A percentile compares a stretch with the other conserved stretches of the same genome.
Evolutionary conservation across 495 filamentous ascomycete species (phyloP).

Genomic region (Elasticomyces elasticus): DNA sequence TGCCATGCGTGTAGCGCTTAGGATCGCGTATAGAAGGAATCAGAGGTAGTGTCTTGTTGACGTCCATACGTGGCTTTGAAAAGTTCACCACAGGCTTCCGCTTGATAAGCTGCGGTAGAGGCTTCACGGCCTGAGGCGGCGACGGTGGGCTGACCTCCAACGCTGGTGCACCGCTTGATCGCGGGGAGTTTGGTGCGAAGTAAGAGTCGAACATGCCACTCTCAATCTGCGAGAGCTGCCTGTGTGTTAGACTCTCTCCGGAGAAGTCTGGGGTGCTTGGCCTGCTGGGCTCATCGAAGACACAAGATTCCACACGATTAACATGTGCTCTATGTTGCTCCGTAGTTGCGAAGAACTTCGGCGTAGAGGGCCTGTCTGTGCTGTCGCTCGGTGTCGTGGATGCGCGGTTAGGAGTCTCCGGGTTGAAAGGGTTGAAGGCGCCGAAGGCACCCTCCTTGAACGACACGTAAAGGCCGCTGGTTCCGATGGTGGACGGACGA

Average conservation of each 20-base stretch:
- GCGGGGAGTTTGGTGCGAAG: not conserved
- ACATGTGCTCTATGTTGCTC: no score
- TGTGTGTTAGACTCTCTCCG: conserved; percentile 1
- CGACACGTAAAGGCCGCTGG: not conserved
- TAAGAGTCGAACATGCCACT: conserved; percentile 11
- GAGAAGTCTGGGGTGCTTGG: not conserved
- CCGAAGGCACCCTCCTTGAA: not conserved
- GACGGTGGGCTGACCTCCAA: not conserved
- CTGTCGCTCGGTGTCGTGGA: no score
- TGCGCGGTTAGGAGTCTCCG: not conserved
- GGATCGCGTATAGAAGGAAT: not conserved
- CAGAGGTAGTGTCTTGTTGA: not conserved
- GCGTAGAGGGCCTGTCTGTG: no score
- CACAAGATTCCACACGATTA: no score
- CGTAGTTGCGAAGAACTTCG: no score
- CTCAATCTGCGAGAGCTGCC: conserved; percentile 2
- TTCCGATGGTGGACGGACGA: not conserved
- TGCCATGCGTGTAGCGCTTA: not conserved
- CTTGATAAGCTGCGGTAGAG: conserved; percentile 2
- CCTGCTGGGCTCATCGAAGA: no score
- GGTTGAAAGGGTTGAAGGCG: not conserved
- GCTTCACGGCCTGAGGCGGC: not conserved
- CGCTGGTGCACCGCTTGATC: not conserved
- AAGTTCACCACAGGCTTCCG: conserved; percentile 2
- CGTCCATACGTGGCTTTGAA: not conserved